phyloP scores from a whole-genome alignment of 2,329 filamentous ascomycete genomes.

The Diaporthe ampelina region DNA sequence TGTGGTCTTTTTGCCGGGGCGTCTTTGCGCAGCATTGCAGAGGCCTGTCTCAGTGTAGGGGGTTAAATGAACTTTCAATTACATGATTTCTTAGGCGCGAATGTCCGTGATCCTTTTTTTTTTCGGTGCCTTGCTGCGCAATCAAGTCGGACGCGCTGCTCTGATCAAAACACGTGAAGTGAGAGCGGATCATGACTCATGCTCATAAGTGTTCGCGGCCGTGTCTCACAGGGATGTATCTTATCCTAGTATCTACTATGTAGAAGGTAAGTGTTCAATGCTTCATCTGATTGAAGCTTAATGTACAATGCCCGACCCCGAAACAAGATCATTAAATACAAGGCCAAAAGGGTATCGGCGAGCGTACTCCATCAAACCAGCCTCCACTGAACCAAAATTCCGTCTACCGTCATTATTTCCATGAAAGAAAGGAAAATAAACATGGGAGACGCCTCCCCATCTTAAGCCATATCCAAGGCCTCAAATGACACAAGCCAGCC shows the following conservation, averaged over 20 bases:
- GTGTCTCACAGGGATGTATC: no score
- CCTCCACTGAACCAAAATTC: not conserved
- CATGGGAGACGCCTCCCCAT: not conserved
- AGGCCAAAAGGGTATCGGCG: conserved; percentile 23
- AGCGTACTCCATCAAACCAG: conserved; percentile 12
- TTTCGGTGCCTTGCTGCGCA: no score
- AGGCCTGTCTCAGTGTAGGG: no score
- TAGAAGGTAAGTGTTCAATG: not conserved
- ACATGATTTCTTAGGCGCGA: no score
- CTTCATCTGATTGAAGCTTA: not conserved
- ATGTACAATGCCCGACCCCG: not conserved
- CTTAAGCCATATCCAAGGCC: not conserved
- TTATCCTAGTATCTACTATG: not conserved
- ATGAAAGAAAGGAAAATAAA: not conserved
- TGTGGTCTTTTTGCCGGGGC: no score
- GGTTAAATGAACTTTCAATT: no score
- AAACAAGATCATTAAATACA: conserved; percentile 25
- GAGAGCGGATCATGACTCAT: no score
- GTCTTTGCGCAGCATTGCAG: no score
- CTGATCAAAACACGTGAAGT: no score
- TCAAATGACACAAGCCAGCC: not conserved
- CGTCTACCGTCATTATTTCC: conserved; percentile 14
- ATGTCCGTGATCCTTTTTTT: no score
- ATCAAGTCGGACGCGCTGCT: no score
- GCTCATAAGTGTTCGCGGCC: no score